phyloP scores from a whole-genome alignment of 208 protist genomes.

The Trypanosoma mega region DNA sequence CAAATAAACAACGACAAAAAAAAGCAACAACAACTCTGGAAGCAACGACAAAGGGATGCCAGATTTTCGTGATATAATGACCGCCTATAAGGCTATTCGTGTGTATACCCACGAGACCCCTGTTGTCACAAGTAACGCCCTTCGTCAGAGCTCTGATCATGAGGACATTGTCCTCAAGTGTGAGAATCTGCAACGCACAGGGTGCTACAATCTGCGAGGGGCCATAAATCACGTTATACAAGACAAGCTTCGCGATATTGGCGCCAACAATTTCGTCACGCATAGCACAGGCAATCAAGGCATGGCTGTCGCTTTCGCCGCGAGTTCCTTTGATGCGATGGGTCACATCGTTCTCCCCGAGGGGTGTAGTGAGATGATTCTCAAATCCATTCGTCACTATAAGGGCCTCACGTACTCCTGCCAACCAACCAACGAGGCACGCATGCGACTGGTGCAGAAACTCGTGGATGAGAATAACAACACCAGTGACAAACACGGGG shows the following conservation, averaged over 20 bases:
- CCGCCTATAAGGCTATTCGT: conserved; percentile 54
- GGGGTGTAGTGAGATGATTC: conserved; percentile 71
- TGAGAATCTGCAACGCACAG: conserved; percentile 79
- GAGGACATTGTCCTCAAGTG: conserved; percentile 71
- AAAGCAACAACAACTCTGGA: no score
- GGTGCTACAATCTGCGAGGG: conserved; percentile 69
- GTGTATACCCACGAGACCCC: conserved; percentile 74
- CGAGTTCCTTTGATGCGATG: conserved; percentile 68
- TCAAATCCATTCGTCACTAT: conserved; percentile 63
- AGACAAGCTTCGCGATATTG: conserved; percentile 61
- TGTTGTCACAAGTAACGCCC: conserved; percentile 55
- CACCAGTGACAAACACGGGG: conserved; percentile 37
- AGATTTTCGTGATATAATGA: conserved; percentile 60
- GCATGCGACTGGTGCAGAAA: conserved; percentile 30
- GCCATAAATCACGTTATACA: conserved; percentile 74
- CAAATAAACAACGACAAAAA: no score
- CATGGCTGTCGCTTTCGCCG: conserved; percentile 88
- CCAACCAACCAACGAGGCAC: conserved; percentile 49
- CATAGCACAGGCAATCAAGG: conserved; percentile 92
- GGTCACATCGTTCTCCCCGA: conserved; percentile 90
- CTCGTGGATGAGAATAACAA: conserved; percentile 49
- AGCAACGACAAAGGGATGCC: conserved; percentile 22
- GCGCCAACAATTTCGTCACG: conserved; percentile 79
- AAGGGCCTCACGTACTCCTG: conserved; percentile 46
- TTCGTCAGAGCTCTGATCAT: conserved; percentile 44